Conservation (phyloP, 2,329 filamentous ascomycete species). For the Akanthomyces lecanii region DNA sequence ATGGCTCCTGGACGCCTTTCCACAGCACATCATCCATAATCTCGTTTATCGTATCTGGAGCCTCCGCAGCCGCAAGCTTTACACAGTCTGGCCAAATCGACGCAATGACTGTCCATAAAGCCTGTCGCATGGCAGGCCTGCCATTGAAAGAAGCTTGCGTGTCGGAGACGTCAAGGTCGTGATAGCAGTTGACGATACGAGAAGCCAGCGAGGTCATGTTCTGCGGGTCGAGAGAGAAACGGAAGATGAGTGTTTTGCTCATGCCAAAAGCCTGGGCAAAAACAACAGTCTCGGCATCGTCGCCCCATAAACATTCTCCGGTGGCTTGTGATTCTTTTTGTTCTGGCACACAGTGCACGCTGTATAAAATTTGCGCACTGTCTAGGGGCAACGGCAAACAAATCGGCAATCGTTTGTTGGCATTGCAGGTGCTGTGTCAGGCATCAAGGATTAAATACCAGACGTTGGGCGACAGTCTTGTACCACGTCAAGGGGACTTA, state of each 20-base stretch:
- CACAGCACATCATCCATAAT: background rate
- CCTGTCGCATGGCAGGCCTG: background rate
- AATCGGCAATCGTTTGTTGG: too few species aligned
- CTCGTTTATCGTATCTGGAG: background rate
- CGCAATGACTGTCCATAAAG: background rate
- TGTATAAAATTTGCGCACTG: too few species aligned
- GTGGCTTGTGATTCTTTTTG: background rate
- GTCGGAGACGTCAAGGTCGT: background rate
- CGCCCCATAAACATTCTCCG: background rate
- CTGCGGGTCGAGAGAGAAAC: background rate
- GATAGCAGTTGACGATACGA: background rate
- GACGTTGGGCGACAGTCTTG: too few species aligned
- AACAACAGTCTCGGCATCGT: background rate
- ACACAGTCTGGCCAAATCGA: background rate
- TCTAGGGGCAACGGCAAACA: too few species aligned
- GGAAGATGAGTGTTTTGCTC: background rate
- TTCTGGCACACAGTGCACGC: too few species aligned
- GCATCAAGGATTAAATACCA: too few species aligned
- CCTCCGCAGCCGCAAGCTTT: background rate
- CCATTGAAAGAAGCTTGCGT: background rate
- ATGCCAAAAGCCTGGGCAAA: slow-evolving; percentile 1
- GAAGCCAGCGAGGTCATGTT: background rate
- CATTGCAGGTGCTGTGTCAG: too few species aligned
- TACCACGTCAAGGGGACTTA: too few species aligned
- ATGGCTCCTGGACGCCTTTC: background rate